A percentile compares a stretch with the other conserved stretches of the same genome.
Evolutionary conservation across 2,329 filamentous ascomycete species (phyloP).

Genomic region (Talaromyces sp.): DNA sequence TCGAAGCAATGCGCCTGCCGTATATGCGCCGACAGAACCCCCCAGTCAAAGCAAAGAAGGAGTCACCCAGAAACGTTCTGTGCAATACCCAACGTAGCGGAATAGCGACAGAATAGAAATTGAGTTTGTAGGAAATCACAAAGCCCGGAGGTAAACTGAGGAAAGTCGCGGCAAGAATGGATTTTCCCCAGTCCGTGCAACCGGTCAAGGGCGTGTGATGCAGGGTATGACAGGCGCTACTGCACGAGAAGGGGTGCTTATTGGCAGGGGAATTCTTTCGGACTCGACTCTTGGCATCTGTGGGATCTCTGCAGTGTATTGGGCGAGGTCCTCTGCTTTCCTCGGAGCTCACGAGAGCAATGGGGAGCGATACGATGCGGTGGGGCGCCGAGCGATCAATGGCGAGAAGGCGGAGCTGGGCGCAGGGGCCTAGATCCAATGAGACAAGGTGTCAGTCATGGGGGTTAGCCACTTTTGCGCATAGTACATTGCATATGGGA

Average conservation of each 20-base stretch:
- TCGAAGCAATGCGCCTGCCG: conserved; percentile 1
- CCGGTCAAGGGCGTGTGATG: conserved; percentile 7
- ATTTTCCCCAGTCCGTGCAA: conserved; percentile 14
- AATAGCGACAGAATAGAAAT: neutral
- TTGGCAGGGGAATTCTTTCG: no score
- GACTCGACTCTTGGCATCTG: no score
- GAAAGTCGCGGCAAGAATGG: neutral
- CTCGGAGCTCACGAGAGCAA: neutral
- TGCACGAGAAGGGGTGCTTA: conserved; percentile 8
- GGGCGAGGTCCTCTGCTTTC: neutral
- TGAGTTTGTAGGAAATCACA: no score
- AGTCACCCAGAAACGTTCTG: neutral
- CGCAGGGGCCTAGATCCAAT: neutral
- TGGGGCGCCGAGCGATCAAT: neutral
- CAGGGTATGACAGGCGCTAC: conserved; percentile 11
- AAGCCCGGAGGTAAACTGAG: no score
- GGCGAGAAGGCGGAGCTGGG: neutral
- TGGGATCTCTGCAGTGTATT: no score
- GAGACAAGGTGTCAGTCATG: neutral
- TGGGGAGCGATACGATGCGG: neutral
- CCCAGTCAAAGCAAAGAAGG: neutral
- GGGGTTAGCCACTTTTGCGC: neutral
- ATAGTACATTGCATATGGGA: neutral
- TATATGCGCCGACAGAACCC: neutral
- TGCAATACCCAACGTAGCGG: neutral